Evolutionary conservation across 257 asterid genomes (phyloP).

Genomic region (Osmanthus fragrans): DNA sequence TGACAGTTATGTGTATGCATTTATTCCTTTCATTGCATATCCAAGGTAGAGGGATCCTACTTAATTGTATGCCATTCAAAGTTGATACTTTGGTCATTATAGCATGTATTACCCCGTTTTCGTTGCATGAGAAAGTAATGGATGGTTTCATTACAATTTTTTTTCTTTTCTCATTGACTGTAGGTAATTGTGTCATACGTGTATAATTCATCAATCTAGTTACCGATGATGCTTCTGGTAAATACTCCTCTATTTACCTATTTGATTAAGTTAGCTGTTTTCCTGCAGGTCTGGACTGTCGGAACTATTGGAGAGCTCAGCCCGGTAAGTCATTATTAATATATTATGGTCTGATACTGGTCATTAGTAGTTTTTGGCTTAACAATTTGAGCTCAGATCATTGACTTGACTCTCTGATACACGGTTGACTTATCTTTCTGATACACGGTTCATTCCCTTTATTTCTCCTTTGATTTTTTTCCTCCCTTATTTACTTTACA

Average conservation of each 20-base stretch:
- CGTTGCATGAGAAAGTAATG: background rate
- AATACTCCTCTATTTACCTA: background rate
- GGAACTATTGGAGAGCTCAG: slow-evolving; percentile 94
- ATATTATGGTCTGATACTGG: background rate
- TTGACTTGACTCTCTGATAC: background rate
- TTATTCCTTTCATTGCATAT: background rate
- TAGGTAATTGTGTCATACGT: background rate
- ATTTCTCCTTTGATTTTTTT: background rate
- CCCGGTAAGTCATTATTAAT: slow-evolving; percentile 52
- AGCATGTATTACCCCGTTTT: background rate
- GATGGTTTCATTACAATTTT: background rate
- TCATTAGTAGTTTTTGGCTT: background rate
- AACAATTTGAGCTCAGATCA: background rate
- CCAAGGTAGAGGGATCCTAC: background rate
- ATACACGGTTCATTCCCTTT: background rate
- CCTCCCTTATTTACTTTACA: background rate
- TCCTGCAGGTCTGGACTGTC: slow-evolving; percentile 65
- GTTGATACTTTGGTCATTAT: background rate
- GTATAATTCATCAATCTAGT: background rate
- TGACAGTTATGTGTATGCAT: background rate
- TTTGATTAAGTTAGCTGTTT: background rate
- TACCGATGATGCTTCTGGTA: background rate
- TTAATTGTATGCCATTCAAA: background rate
- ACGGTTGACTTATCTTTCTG: background rate
- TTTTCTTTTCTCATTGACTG: background rate